Evolutionary conservation across 2,329 filamentous ascomycete species (phyloP).

Genomic region (Bipolaris gigantea): DNA sequence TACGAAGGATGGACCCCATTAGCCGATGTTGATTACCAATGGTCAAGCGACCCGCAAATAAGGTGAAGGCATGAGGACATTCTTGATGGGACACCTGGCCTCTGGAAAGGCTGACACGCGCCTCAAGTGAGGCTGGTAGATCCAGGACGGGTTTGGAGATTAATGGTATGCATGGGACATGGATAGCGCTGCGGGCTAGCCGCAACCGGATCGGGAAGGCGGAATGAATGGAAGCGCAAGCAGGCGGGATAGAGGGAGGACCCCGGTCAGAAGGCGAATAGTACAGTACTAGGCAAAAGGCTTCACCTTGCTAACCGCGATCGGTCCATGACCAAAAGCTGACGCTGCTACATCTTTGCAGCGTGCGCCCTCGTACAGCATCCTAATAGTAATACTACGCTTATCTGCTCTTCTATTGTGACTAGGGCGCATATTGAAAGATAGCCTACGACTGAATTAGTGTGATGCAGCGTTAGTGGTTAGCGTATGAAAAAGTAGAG

Average conservation of each 20-base stretch:
- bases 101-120: constrained; percentile 7
- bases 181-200: constrained; percentile 21
- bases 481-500: too few relatives aligned
- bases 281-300: too few relatives aligned
- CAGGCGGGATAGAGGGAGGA: constrained; percentile 4
- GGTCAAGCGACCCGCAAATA: not conserved
- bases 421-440: too few relatives aligned
- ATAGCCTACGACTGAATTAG: too few relatives aligned
- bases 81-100: constrained; percentile 33
- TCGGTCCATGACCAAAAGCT: too few relatives aligned
- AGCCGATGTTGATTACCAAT: not conserved
- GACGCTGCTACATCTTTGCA: too few relatives aligned
- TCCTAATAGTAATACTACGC: too few relatives aligned
- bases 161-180: constrained; percentile 27
- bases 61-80: not conserved
- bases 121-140: constrained; percentile 7
- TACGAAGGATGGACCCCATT: not conserved
- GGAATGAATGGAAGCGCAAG: not conserved
- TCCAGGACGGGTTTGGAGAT: constrained; percentile 20
- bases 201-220: constrained; percentile 6
- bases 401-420: too few relatives aligned
- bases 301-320: too few relatives aligned
- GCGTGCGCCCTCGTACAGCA: too few relatives aligned
- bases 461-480: too few relatives aligned
- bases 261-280: not conserved